phyloP scores from a whole-genome alignment of 192 early-diverging fungal species.

The Linderina pennispora region DNA sequence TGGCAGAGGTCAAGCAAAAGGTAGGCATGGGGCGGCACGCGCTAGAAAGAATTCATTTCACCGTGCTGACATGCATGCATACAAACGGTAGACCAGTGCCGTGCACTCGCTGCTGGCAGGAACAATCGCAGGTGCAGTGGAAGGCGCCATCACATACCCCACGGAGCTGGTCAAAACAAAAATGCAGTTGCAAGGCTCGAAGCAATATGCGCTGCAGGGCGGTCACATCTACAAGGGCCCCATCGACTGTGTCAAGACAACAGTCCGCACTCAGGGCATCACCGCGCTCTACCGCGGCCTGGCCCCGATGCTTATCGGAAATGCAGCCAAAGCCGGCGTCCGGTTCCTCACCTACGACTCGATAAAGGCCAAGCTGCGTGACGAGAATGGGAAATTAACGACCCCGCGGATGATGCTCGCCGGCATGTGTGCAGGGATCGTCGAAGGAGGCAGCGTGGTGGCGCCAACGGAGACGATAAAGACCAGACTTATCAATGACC shows the following conservation, averaged over 20 bases:
- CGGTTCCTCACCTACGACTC: conserved; percentile 91
- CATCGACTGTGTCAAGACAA: conserved; percentile 68
- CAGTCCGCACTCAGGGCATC: conserved; percentile 66
- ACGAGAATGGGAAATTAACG: conserved; percentile 64
- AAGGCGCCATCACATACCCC: conserved; percentile 89
- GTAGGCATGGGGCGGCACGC: too few species aligned
- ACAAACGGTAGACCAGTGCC: conserved; percentile 23
- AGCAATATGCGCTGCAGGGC: conserved; percentile 20
- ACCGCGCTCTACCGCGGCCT: conserved; percentile 79
- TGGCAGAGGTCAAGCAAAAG: too few species aligned
- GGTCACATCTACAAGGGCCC: conserved; percentile 66
- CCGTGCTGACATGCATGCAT: not conserved
- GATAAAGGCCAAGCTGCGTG: conserved; percentile 65
- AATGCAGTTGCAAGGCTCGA: conserved; percentile 76
- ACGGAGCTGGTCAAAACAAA: conserved; percentile 96
- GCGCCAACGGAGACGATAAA: conserved; percentile 96
- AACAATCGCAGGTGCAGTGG: conserved; percentile 82
- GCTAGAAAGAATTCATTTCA: too few species aligned
- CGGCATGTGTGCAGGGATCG: conserved; percentile 80
- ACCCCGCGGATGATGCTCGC: conserved; percentile 65
- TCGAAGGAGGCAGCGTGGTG: conserved; percentile 83
- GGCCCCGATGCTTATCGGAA: conserved; percentile 87
- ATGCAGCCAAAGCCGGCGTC: conserved; percentile 86
- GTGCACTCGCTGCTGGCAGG: conserved; percentile 76
- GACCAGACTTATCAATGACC: conserved; percentile 93